Conservation (phyloP, 495 filamentous ascomycete species). For the Articulospora tetracladia region DNA sequence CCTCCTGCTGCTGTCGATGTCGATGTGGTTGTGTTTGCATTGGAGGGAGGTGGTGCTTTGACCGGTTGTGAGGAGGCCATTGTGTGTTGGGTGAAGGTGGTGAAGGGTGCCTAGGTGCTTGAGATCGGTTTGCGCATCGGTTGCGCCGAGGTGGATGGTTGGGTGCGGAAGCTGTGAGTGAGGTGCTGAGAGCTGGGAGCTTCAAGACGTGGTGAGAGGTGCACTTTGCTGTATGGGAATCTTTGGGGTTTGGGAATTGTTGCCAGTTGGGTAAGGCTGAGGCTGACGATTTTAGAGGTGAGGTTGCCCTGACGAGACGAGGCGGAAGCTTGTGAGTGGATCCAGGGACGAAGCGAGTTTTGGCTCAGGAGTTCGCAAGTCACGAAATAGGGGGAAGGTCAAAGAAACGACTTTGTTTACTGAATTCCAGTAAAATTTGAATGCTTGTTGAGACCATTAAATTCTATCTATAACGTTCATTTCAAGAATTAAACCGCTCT, state of each 20-base stretch:
- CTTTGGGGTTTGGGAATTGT: neutral
- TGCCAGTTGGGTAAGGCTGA: neutral
- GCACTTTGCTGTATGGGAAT: too few species aligned
- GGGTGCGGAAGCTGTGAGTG: neutral
- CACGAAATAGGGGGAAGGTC: neutral
- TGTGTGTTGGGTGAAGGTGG: neutral
- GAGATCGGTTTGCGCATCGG: neutral
- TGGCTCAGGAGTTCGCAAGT: too few species aligned
- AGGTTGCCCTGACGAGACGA: neutral
- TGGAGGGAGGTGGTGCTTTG: conserved; percentile 33
- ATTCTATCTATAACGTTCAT: neutral
- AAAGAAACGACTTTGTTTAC: too few species aligned
- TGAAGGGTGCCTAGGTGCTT: neutral
- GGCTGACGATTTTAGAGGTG: neutral
- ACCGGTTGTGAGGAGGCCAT: conserved; percentile 36
- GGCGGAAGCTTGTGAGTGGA: neutral
- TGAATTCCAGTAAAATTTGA: neutral
- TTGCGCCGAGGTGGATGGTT: neutral
- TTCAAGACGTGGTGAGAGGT: too few species aligned
- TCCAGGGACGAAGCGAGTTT: neutral
- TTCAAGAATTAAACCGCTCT: neutral
- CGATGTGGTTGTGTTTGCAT: conserved; percentile 4
- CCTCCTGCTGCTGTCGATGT: too few species aligned
- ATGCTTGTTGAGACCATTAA: neutral
- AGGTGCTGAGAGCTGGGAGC: neutral